Conservation (phyloP, 345 rosid genomes). For the Hibiscus tridactylites region DNA sequence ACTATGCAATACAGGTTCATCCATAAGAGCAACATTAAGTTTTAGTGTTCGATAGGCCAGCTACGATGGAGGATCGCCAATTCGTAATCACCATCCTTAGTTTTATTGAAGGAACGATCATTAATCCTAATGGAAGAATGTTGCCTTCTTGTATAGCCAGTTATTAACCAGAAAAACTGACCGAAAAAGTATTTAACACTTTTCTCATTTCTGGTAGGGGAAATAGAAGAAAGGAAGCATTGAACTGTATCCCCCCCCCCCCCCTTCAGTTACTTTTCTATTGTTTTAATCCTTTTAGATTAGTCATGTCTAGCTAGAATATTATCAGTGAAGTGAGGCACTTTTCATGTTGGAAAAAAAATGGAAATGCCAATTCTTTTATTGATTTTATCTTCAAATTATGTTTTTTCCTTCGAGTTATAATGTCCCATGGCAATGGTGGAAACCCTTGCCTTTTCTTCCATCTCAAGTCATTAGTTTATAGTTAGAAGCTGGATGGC, state of each 20-base stretch:
- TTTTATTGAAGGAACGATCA: background rate
- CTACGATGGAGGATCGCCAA: background rate
- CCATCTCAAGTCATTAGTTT: background rate
- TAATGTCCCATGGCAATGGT: background rate
- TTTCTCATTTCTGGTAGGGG: background rate
- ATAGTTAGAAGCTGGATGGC: background rate
- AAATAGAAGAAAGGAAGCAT: background rate
- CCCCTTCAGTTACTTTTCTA: background rate
- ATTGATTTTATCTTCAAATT: background rate
- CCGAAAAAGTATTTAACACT: background rate
- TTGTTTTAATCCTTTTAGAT: background rate
- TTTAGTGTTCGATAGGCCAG: background rate
- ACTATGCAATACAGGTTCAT: slow-evolving; percentile 21
- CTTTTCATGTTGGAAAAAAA: background rate
- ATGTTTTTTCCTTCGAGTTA: background rate
- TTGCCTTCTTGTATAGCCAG: background rate
- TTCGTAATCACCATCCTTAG: too few relatives aligned
- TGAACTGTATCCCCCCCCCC: background rate
- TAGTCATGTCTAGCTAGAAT: too few relatives aligned
- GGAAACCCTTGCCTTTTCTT: background rate
- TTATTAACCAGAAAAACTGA: background rate
- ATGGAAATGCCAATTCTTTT: background rate
- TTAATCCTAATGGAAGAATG: background rate
- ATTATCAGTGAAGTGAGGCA: too few relatives aligned
- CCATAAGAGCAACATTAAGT: slow-evolving; percentile 9